Conservation (phyloP, 345 rosid genomes). For the Bruguiera gymnorhiza region DNA sequence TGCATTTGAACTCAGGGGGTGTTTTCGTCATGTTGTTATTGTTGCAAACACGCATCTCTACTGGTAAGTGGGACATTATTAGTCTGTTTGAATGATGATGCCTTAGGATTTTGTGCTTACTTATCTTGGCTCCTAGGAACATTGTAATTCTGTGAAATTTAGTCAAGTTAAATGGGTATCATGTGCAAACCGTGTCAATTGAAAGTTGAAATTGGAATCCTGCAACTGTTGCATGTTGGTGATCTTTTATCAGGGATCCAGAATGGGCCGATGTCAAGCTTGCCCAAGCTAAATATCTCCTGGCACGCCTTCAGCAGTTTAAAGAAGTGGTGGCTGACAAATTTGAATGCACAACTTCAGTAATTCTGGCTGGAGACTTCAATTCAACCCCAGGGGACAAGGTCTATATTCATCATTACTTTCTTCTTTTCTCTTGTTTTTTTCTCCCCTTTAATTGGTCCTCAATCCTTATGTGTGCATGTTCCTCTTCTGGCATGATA, state of each 20-base stretch:
- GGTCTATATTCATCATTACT: constrained; percentile 32
- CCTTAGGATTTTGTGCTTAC: not conserved
- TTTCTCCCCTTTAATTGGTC: not conserved
- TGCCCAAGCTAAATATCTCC: constrained; percentile 85
- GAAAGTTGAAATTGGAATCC: too few relatives aligned
- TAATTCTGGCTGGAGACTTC: constrained; percentile 84
- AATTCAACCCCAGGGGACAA: constrained; percentile 81
- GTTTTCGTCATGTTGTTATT: constrained; percentile 50
- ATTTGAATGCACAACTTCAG: constrained; percentile 59
- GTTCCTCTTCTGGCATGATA: too few relatives aligned
- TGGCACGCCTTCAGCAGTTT: constrained; percentile 61
- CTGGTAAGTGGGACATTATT: constrained; percentile 48
- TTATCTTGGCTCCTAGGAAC: constrained; percentile 5
- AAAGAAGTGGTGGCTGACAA: constrained; percentile 48
- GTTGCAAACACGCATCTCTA: constrained; percentile 89
- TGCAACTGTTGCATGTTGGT: not conserved
- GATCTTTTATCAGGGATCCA: constrained; percentile 68
- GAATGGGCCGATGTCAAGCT: constrained; percentile 90
- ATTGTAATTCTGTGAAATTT: not conserved
- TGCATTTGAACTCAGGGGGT: constrained; percentile 70
- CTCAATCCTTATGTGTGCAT: too few relatives aligned
- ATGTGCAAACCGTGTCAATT: too few relatives aligned
- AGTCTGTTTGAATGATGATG: not conserved
- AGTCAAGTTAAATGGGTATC: too few relatives aligned
- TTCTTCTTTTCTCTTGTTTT: not conserved